These are phyloP conservation scores for Syncephalastrum contaminatum DNA, from an alignment of 371 early-diverging fungal genomes.

Conservation along the genomic window DNA sequence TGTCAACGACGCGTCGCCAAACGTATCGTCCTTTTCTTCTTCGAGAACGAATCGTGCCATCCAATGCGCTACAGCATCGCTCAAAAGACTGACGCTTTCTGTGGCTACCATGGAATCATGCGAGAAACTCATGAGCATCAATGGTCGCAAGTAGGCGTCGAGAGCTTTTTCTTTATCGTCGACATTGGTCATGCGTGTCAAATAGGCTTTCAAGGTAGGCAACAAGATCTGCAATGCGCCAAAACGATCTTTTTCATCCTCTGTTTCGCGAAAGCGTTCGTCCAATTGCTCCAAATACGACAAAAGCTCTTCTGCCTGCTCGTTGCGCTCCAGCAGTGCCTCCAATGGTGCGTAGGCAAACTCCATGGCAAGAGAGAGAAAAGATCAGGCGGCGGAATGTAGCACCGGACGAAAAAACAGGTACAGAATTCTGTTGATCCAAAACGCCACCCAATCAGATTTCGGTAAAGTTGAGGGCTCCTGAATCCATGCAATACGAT, in stretches of 20 bases:
- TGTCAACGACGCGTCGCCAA: conserved; percentile 12
- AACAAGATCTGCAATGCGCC: conserved; percentile 43
- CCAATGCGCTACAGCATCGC: conserved; percentile 28
- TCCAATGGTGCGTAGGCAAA: conserved; percentile 42
- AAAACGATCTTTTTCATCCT: conserved; percentile 40
- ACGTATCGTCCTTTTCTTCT: conserved; percentile 15
- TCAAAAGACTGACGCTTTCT: conserved; percentile 34
- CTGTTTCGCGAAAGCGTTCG: conserved; percentile 26
- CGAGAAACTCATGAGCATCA: conserved; percentile 28
- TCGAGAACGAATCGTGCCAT: conserved; percentile 25
- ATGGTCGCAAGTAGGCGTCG: conserved; percentile 24
- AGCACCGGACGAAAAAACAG: no score
- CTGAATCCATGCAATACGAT: no score
- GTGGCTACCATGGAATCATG: conserved; percentile 41
- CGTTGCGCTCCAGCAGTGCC: conserved; percentile 33
- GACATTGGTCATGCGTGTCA: conserved; percentile 17
- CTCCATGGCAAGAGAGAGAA: conserved; percentile 23
- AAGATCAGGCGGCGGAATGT: no score
- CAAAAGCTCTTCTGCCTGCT: conserved; percentile 27
- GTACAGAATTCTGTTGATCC: no score
- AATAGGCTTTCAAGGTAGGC: conserved; percentile 38
- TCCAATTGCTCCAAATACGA: conserved; percentile 33
- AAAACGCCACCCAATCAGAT: no score
- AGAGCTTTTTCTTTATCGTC: conserved; percentile 22
- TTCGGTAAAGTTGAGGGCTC: no score